Conservation (phyloP, 768 basidiomycete species). For the Sporobolomyces pararoseus region DNA sequence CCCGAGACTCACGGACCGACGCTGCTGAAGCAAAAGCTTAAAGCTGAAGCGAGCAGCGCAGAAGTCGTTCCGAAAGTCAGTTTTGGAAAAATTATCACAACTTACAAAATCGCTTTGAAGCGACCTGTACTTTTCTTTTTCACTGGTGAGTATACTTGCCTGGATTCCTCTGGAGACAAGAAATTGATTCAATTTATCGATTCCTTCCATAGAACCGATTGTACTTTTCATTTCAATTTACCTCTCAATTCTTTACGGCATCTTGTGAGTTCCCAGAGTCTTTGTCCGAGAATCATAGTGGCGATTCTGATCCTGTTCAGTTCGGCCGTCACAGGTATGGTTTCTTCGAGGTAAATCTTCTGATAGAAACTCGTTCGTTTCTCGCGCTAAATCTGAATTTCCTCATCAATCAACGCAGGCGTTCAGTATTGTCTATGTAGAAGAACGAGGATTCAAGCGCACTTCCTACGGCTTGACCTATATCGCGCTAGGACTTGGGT, state of each 20-base stretch:
- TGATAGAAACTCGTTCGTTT: no score
- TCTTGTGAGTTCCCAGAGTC: constrained; percentile 10
- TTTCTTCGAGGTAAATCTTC: constrained; percentile 39
- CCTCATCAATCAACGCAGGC: constrained; percentile 2
- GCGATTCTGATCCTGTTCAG: not conserved
- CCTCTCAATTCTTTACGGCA: constrained; percentile 32
- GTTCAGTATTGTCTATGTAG: constrained; percentile 34
- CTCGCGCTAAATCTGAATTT: not conserved
- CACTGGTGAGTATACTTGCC: constrained; percentile 25
- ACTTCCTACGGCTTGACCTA: constrained; percentile 32
- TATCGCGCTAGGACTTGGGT: constrained; percentile 39
- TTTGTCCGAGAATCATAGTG: no score
- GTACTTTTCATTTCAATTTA: constrained; percentile 34
- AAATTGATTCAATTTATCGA: not conserved
- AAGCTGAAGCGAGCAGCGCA: not conserved
- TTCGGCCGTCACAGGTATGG: no score
- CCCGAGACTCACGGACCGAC: constrained; percentile 40
- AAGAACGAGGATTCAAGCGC: constrained; percentile 19
- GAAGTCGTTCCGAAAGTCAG: not conserved
- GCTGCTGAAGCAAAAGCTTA: not conserved
- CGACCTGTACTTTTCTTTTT: constrained; percentile 34
- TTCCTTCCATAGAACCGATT: constrained; percentile 38
- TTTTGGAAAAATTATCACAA: constrained; percentile 2
- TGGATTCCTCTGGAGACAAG: no score
- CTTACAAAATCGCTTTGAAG: constrained; percentile 21